A percentile compares a stretch with the other conserved stretches of the same genome.
Evolutionary conservation across 768 basidiomycete species (phyloP).

Genomic region (Coprinellus micaceus): DNA sequence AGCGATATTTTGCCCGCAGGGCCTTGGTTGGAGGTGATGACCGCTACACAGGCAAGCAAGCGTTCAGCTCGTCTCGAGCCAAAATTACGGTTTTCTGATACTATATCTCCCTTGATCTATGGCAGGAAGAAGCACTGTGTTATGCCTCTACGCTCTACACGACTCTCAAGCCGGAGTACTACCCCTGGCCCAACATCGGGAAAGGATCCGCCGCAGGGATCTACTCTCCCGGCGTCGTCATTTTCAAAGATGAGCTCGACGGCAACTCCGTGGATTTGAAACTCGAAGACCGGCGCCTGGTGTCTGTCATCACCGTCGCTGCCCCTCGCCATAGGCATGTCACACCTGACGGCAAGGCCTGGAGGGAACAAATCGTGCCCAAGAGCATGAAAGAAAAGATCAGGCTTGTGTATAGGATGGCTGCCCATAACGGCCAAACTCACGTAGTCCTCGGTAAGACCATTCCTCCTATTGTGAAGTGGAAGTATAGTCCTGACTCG

Average conservation of each 20-base stretch:
- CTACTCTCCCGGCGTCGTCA: conserved; percentile 42
- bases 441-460: conserved; percentile 38
- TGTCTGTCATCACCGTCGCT: conserved; percentile 46
- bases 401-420: conserved; percentile 40
- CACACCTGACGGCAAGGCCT: conserved; percentile 21
- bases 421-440: conserved; percentile 32
- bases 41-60: conserved; percentile 28
- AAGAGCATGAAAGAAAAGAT: conserved; percentile 42
- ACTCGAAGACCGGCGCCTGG: conserved; percentile 28
- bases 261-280: conserved; percentile 36
- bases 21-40: conserved; percentile 27
- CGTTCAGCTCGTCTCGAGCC: background rate
- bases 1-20: conserved; percentile 32
- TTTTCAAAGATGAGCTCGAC: conserved; percentile 46
- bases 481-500: background rate
- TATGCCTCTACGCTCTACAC: conserved; percentile 44
- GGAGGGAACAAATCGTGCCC: conserved; percentile 23
- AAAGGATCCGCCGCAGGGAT: conserved; percentile 36
- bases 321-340: conserved; percentile 33
- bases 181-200: conserved; percentile 47
- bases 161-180: conserved; percentile 37
- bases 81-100: background rate
- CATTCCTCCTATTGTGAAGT: background rate
- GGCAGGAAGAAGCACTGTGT: conserved; percentile 45
- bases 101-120: background rate